A percentile compares a stretch with the other conserved stretches of the same genome.
Conservation (phyloP, 129 eudicot genomes). For the Centrapalus pauciflorus region DNA sequence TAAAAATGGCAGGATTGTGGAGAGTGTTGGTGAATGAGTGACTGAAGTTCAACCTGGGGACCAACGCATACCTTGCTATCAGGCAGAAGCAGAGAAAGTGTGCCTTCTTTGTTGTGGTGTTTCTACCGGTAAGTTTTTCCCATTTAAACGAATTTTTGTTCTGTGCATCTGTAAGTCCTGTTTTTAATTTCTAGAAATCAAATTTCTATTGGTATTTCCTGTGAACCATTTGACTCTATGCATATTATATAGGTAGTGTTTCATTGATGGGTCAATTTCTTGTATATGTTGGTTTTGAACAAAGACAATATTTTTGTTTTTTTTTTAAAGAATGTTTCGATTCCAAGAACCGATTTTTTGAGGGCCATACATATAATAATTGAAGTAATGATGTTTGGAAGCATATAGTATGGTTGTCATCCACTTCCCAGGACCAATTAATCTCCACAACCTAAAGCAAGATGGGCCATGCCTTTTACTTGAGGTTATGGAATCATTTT, state of each 20-base stretch:
- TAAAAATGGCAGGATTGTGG: conserved; percentile 66
- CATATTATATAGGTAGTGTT: too few species aligned
- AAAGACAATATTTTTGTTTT: neutral
- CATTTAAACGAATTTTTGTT: neutral
- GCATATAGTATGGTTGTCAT: conserved; percentile 5
- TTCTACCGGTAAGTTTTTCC: conserved; percentile 50
- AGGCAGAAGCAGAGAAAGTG: conserved; percentile 98
- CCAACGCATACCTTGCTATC: conserved; percentile 99
- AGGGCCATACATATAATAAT: neutral
- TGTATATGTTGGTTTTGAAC: neutral
- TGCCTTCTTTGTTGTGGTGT: conserved; percentile 91
- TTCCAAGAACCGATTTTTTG: neutral
- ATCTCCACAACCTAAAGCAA: conserved; percentile 1
- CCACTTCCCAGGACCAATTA: neutral
- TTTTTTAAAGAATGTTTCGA: neutral
- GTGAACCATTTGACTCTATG: too few species aligned
- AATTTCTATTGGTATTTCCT: too few species aligned
- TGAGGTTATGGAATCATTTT: neutral
- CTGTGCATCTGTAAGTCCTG: too few species aligned
- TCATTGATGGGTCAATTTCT: neutral
- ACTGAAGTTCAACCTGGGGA: conserved; percentile 96
- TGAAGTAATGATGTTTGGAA: conserved; percentile 3
- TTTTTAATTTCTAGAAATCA: too few species aligned
- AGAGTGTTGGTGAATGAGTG: conserved; percentile 99
- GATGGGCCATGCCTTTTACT: neutral